phyloP scores from a whole-genome alignment of 805 yeast genomes.

The Limtongozyma cylindracea region DNA sequence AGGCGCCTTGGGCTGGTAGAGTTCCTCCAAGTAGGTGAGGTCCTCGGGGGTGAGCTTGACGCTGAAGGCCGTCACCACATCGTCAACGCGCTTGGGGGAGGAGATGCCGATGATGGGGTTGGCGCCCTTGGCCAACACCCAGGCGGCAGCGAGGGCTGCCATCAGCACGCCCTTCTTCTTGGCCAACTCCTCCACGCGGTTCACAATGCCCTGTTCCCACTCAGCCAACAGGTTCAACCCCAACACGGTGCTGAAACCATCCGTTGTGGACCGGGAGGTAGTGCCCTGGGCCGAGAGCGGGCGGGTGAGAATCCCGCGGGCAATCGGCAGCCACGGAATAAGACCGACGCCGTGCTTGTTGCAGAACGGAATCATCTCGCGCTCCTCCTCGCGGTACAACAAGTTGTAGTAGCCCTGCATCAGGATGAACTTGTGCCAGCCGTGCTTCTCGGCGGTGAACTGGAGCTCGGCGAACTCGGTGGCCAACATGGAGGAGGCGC shows the following conservation, averaged over 20 bases:
- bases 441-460: conserved; percentile 23
- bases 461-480: conserved; percentile 28
- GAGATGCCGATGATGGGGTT: conserved; percentile 30
- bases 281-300: conserved; percentile 6
- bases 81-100: conserved; percentile 22
- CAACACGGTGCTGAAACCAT: background rate
- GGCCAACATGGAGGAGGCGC: conserved; percentile 38
- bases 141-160: conserved; percentile 28
- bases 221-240: background rate
- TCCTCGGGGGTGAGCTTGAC: conserved; percentile 14
- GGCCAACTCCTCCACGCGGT: conserved; percentile 28
- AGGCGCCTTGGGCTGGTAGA: conserved; percentile 6
- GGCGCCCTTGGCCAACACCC: conserved; percentile 24
- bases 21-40: conserved; percentile 10
- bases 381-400: conserved; percentile 36
- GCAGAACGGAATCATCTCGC: conserved; percentile 32
- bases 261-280: conserved; percentile 1
- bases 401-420: conserved; percentile 36
- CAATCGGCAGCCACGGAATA: conserved; percentile 37
- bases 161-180: conserved; percentile 18
- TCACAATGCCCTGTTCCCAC: conserved; percentile 7
- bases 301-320: conserved; percentile 26
- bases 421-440: conserved; percentile 31
- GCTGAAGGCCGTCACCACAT: conserved; percentile 16
- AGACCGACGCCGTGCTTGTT: conserved; percentile 12